Evolutionary conservation across 345 rosid species (phyloP).

Genomic region (Adansonia digitata): DNA sequence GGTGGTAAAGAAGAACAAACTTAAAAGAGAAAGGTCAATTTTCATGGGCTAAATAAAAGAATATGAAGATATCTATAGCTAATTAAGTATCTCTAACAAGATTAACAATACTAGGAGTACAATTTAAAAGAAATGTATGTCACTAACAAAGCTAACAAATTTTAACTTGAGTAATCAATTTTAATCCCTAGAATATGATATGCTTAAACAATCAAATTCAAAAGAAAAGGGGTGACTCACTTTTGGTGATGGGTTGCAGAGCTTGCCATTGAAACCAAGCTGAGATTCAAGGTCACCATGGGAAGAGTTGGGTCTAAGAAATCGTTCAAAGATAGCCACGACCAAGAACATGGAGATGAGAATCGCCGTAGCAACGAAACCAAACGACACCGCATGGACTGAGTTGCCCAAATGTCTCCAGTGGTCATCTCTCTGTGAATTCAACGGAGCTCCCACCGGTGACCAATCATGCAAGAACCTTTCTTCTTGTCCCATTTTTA

Average conservation of each 20-base stretch:
- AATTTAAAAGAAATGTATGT: neutral
- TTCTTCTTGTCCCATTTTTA: no score
- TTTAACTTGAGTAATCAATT: neutral
- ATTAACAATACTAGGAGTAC: neutral
- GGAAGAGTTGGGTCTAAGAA: slow-evolving; percentile 52
- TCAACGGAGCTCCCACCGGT: no score
- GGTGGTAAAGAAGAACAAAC: neutral
- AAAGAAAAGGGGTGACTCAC: slow-evolving; percentile 25
- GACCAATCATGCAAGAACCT: no score
- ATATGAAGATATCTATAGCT: neutral
- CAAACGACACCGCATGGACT: slow-evolving; percentile 45
- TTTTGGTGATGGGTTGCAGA: slow-evolving; percentile 72
- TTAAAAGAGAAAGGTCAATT: neutral
- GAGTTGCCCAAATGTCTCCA: neutral
- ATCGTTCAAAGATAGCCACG: slow-evolving; percentile 84
- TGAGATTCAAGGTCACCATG: slow-evolving; percentile 55
- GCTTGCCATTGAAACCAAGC: slow-evolving; percentile 48
- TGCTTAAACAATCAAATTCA: neutral
- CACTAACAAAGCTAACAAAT: neutral
- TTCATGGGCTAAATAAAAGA: neutral
- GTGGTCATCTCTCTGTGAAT: no score
- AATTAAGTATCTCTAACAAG: neutral
- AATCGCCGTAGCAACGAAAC: slow-evolving; percentile 93
- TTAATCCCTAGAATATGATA: slow-evolving; percentile 7
- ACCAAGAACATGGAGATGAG: slow-evolving; percentile 93